phyloP scores from a whole-genome alignment of 768 basidiomycete species.

The Boletus vermiculosoides region DNA sequence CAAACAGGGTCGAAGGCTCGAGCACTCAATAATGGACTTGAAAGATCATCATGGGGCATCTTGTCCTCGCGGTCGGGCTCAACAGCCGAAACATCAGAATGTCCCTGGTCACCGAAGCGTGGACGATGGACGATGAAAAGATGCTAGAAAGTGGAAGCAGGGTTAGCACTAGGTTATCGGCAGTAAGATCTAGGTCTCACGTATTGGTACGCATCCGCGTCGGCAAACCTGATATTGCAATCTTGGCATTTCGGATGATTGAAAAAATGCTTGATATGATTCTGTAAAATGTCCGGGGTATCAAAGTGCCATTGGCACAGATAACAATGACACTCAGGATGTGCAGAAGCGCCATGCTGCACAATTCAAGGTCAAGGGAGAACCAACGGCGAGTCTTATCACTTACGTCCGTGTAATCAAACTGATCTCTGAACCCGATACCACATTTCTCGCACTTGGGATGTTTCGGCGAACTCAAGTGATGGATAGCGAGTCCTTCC shows the following conservation, averaged over 20 bases:
- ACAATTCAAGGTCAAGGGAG: slow-evolving; percentile 12
- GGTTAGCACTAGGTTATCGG: not conserved
- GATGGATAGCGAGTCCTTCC: slow-evolving; percentile 25
- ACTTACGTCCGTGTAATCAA: slow-evolving; percentile 30
- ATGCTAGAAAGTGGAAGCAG: slow-evolving; percentile 16
- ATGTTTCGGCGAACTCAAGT: slow-evolving; percentile 27
- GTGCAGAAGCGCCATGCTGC: slow-evolving; percentile 32
- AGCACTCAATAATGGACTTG: slow-evolving; percentile 7
- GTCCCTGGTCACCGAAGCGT: slow-evolving; percentile 9
- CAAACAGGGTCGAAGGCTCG: slow-evolving; percentile 23
- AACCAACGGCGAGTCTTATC: not conserved
- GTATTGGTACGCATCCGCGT: slow-evolving; percentile 36
- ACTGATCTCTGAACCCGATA: slow-evolving; percentile 27
- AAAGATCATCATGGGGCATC: not conserved
- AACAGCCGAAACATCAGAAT: not conserved
- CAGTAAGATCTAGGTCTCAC: slow-evolving; percentile 26
- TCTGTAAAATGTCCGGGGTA: slow-evolving; percentile 33
- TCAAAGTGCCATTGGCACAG: slow-evolving; percentile 43
- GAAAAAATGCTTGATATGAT: slow-evolving; percentile 42
- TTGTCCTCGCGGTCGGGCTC: slow-evolving; percentile 3
- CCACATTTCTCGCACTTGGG: slow-evolving; percentile 29
- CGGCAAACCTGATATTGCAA: slow-evolving; percentile 43
- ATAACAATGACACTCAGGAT: slow-evolving; percentile 35
- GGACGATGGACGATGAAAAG: slow-evolving; percentile 30
- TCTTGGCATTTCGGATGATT: slow-evolving; percentile 45